These are phyloP conservation scores for Podospora tetraspora DNA, from an alignment of 495 filamentous ascomycete genomes.

Conservation along the genomic window DNA sequence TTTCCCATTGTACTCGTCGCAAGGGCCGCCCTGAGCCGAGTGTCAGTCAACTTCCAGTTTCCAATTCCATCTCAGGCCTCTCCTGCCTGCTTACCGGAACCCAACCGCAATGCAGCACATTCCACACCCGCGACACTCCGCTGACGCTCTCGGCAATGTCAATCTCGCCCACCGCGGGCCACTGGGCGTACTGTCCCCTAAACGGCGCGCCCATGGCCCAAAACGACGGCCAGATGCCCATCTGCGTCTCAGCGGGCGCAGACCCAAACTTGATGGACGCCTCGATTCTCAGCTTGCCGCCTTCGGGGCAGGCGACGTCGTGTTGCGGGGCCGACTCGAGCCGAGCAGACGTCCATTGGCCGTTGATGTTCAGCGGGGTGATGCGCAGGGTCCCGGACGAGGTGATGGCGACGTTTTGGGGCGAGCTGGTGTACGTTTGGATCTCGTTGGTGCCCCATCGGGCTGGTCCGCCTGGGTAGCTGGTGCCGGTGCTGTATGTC, in stretches of 20 bases:
- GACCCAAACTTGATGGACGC: conserved; percentile 35
- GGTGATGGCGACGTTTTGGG: conserved; percentile 24
- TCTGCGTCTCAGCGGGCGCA: conserved; percentile 25
- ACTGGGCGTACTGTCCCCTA: conserved; percentile 30
- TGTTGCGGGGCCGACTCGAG: conserved; percentile 32
- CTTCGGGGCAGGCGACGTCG: conserved; percentile 34
- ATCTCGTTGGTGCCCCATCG: conserved; percentile 33
- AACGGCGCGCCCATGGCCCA: conserved; percentile 40
- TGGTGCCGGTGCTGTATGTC: conserved; percentile 23
- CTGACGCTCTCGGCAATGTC: conserved; percentile 45
- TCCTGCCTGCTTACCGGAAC: conserved; percentile 14
- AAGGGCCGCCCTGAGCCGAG: conserved; percentile 27
- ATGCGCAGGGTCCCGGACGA: conserved; percentile 17
- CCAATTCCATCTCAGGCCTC: neutral
- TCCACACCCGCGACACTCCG: conserved; percentile 33
- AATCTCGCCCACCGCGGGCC: conserved; percentile 44
- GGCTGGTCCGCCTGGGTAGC: conserved; percentile 26
- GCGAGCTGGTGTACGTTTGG: conserved; percentile 26
- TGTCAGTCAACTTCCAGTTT: neutral
- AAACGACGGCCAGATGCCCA: conserved; percentile 49
- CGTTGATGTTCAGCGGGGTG: conserved; percentile 14
- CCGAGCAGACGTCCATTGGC: conserved; percentile 42
- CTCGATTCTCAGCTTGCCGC: conserved; percentile 35
- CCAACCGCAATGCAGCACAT: conserved; percentile 44
- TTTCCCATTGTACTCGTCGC: conserved; percentile 41